Percentiles rank a stretch among this genome's conserved stretches.
These are phyloP conservation scores for Phytophthora hybrid DNA, from an alignment of 352 stramenopile species.

Conservation along the genomic window DNA sequence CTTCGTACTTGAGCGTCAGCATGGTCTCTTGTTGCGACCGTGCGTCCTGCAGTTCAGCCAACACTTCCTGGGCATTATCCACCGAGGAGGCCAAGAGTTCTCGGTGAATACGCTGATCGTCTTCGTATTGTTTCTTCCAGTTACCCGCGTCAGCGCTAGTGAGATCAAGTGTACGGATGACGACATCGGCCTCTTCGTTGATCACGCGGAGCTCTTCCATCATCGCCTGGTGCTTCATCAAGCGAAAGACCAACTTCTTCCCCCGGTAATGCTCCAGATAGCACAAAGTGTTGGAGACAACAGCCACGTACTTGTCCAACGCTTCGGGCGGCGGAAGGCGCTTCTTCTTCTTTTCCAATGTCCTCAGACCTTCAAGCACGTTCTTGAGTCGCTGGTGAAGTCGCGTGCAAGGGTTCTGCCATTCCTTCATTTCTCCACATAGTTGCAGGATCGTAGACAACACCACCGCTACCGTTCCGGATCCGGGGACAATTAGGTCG, in stretches of 20 bases:
- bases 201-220: slow-evolving; percentile 19
- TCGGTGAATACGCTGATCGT: slow-evolving; percentile 7
- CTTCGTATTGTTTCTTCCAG: slow-evolving; percentile 26
- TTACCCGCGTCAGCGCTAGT: slow-evolving; percentile 7
- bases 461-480: slow-evolving; percentile 5
- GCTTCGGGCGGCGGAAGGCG: slow-evolving; percentile 3
- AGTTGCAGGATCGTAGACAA: slow-evolving; percentile 12
- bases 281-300: not conserved
- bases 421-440: slow-evolving; percentile 24
- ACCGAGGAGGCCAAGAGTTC: slow-evolving; percentile 5
- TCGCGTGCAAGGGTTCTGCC: slow-evolving; percentile 8
- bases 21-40: slow-evolving; percentile 17
- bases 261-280: slow-evolving; percentile 17
- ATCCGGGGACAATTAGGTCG: slow-evolving; percentile 18
- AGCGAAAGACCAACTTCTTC: slow-evolving; percentile 20
- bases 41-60: slow-evolving; percentile 12
- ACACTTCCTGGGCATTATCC: slow-evolving; percentile 2
- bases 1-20: slow-evolving; percentile 24
- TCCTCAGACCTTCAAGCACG: slow-evolving; percentile 7
- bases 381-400: slow-evolving; percentile 16
- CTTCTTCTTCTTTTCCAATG: slow-evolving; percentile 10
- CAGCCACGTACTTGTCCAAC: slow-evolving; percentile 18
- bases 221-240: slow-evolving; percentile 17
- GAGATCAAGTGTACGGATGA: slow-evolving; percentile 20
- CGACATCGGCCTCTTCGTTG: slow-evolving; percentile 24